Evolutionary conservation across 345 rosid genomes (phyloP), one percentile per base, ranked within the genome.

Genomic region (Populus nigra): DNA sequence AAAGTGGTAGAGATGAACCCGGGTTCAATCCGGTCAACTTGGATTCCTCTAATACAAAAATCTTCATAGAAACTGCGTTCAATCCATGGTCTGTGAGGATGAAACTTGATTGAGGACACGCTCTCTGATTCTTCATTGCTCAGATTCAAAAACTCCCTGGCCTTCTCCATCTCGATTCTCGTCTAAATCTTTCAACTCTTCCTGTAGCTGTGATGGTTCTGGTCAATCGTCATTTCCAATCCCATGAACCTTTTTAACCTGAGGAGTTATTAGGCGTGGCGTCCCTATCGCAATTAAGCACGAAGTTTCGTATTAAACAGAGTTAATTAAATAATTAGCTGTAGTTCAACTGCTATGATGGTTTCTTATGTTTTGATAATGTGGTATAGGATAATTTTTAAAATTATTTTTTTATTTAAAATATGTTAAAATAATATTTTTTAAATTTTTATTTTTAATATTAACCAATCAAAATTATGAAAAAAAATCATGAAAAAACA

Each of bases 21-120:
- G 15, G 94, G 88, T 59, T 90, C 91, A 57, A 90, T 90, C 73
- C 93, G 89, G 83, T 90, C 92, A 25, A 96, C 90, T 69, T 88
- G 87, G 83, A 96, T 90, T 65, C 98, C 98, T 57, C 90, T 83
- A 72, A 88, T 72, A 16, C 85, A 73, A 75, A 93, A 93, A 75
- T 76, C 86, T 72, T 90, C 94, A 76, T 88, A 92, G 84, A 91
- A 90, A 70, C 96, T 90, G 73, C 76, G 59, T 16, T 80, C 85
- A 13, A 68, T 68, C 11, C 82, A 86, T 36, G 72, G 57, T 41
- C 85, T 88, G 75, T 78, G 89, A 50, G 87, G 88, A 8, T 75
- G 86, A 47, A 88, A 29, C 15, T 79, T 79, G 85, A 90, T 88
- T 65, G 85, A 84, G 8, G 89, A 82, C n/a, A 88, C 82, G 73